These are phyloP conservation scores for Imleria badia DNA, from an alignment of 768 basidiomycete species.

Conservation along the genomic window DNA sequence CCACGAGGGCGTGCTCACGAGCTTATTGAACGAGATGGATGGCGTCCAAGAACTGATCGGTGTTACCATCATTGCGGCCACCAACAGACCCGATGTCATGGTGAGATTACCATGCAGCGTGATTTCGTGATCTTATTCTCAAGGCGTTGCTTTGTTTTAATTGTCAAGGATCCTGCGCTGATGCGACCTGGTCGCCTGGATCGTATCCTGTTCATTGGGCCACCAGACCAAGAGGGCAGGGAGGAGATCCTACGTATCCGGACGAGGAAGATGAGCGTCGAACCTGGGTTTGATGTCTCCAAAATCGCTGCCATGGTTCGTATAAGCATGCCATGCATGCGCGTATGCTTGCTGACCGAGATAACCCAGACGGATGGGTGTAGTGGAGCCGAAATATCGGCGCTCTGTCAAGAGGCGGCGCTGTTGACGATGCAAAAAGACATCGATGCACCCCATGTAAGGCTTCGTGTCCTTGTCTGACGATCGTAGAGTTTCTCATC, in stretches of 20 bases:
- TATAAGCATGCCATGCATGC: not conserved
- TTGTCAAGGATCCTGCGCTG: slow-evolving; percentile 80
- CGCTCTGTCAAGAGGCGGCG: slow-evolving; percentile 95
- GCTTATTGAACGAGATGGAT: slow-evolving; percentile 96
- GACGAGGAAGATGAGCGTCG: slow-evolving; percentile 77
- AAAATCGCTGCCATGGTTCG: slow-evolving; percentile 69
- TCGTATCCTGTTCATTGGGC: slow-evolving; percentile 91
- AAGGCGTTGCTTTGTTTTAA: not conserved
- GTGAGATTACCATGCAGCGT: slow-evolving; percentile 43
- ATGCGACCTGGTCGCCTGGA: slow-evolving; percentile 96
- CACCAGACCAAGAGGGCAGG: slow-evolving; percentile 77
- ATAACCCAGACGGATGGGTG: slow-evolving; percentile 80
- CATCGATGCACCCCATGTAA: slow-evolving; percentile 72
- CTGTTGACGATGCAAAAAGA: slow-evolving; percentile 87
- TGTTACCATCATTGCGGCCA: slow-evolving; percentile 95
- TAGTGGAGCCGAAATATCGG: slow-evolving; percentile 91
- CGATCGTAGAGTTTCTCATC: not conserved
- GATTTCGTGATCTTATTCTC: not conserved
- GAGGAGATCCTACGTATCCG: slow-evolving; percentile 85
- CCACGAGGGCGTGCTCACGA: slow-evolving; percentile 90
- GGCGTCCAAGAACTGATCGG: slow-evolving; percentile 93
- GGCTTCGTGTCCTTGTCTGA: slow-evolving; percentile 26
- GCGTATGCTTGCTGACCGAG: slow-evolving; percentile 3
- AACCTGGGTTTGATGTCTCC: slow-evolving; percentile 61
- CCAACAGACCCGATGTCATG: slow-evolving; percentile 92